Conservation (phyloP, 108 stramenopile species). For the Aurantiochytrium sp. region DNA sequence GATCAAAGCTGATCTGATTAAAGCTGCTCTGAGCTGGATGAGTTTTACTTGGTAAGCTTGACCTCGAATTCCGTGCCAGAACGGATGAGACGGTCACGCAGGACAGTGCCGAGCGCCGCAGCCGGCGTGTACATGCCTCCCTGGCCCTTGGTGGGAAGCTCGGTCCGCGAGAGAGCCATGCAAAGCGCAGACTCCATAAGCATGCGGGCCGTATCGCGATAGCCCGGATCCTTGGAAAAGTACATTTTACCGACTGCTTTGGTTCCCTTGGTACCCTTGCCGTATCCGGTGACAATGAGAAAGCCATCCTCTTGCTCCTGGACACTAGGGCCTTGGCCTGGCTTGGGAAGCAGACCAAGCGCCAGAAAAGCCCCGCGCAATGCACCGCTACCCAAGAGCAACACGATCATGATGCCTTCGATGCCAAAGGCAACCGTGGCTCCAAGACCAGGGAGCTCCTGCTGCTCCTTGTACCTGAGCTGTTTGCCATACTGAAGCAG, state of each 20-base stretch:
- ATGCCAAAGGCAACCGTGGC: background rate
- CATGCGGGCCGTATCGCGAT: background rate
- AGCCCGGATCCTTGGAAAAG: background rate
- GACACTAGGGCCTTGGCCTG: background rate
- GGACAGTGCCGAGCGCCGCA: background rate
- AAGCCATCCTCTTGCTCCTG: background rate
- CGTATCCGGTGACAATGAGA: background rate
- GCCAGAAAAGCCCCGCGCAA: background rate
- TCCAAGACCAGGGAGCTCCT: background rate
- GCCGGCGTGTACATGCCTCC: constrained; percentile 4
- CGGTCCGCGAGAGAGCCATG: background rate
- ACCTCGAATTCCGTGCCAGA: background rate
- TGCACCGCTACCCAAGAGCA: background rate
- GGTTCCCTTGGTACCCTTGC: background rate
- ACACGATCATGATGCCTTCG: background rate
- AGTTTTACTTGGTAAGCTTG: background rate
- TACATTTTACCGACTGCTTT: background rate
- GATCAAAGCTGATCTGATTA: too few relatives aligned
- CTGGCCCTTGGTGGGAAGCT: background rate
- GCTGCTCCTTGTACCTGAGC: background rate
- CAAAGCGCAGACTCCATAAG: background rate
- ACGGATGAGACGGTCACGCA: background rate
- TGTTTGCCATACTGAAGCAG: background rate
- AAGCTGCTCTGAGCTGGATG: too few relatives aligned
- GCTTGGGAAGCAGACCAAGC: background rate